Conservation (phyloP, 176 grass and related monocot genomes). For the Bromus sterilis region DNA sequence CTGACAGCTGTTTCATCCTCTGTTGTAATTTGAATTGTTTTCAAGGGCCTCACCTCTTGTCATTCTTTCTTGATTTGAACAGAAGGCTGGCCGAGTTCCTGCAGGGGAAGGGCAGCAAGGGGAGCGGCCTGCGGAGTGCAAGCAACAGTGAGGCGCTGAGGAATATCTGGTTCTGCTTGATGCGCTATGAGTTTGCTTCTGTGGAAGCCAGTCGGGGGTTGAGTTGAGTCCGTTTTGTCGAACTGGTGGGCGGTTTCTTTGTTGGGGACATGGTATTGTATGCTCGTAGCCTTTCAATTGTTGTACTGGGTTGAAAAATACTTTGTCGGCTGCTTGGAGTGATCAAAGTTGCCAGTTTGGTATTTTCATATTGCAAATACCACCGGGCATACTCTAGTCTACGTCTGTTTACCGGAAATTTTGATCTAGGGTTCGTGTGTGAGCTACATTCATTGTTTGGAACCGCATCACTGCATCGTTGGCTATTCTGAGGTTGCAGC, state of each 20-base stretch:
- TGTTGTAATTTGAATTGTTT: background rate
- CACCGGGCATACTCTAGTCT: constrained; percentile 5
- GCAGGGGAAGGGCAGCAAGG: constrained; percentile 51
- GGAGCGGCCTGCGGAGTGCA: constrained; percentile 84
- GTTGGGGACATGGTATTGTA: constrained; percentile 28
- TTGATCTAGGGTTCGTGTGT: background rate
- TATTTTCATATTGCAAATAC: constrained; percentile 32
- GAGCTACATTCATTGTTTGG: background rate
- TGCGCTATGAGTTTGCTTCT: constrained; percentile 21
- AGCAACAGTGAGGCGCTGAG: constrained; percentile 62
- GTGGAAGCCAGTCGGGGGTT: constrained; percentile 14
- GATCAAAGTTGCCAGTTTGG: constrained; percentile 20
- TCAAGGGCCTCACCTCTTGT: background rate
- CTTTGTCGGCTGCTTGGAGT: constrained; percentile 23
- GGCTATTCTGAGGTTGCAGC: background rate
- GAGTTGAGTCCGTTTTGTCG: constrained; percentile 9
- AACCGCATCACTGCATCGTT: background rate
- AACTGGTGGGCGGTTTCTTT: constrained; percentile 24
- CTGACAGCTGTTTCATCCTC: background rate
- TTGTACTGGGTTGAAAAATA: constrained; percentile 32
- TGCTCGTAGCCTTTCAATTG: constrained; percentile 42
- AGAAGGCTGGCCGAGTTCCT: constrained; percentile 41
- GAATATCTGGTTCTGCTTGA: constrained; percentile 35
- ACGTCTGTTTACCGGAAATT: no score
- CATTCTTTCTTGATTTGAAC: constrained; percentile 15